Conservation (phyloP, 148 eudicot genomes). For the Vaccinium corymbosum region DNA sequence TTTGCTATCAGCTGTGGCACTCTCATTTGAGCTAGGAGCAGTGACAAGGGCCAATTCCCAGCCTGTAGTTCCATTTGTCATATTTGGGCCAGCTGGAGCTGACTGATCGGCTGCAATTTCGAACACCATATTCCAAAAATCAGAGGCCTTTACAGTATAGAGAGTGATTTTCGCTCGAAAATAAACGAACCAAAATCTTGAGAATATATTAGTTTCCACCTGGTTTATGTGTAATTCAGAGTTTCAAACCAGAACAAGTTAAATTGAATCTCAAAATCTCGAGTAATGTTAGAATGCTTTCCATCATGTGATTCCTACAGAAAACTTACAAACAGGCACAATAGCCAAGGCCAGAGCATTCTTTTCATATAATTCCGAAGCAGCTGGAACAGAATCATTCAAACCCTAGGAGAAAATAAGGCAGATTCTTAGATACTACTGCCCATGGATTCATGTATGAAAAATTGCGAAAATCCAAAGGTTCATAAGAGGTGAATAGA, state of each 20-base stretch:
- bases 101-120: slow-evolving; percentile 45
- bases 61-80: slow-evolving; percentile 67
- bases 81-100: slow-evolving; percentile 41
- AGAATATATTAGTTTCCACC: background rate
- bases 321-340: slow-evolving; percentile 70
- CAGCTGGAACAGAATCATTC: slow-evolving; percentile 65
- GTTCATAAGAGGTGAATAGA: background rate
- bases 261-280: background rate
- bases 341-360: slow-evolving; percentile 84
- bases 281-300: background rate
- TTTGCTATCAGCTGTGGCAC: slow-evolving; percentile 51
- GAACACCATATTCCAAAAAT: background rate
- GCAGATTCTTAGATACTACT: background rate
- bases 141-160: background rate
- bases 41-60: slow-evolving; percentile 98
- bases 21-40: slow-evolving; percentile 87
- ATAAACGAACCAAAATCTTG: background rate
- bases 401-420: slow-evolving; percentile 43
- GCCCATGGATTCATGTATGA: background rate
- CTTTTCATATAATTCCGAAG: slow-evolving; percentile 70
- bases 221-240: background rate
- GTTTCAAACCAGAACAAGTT: background rate
- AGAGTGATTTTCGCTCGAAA: background rate
- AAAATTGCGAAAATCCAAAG: background rate
- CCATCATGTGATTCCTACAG: background rate